Evolutionary conservation across 345 rosid genomes (phyloP).

Genomic region (Camelina sativa): DNA sequence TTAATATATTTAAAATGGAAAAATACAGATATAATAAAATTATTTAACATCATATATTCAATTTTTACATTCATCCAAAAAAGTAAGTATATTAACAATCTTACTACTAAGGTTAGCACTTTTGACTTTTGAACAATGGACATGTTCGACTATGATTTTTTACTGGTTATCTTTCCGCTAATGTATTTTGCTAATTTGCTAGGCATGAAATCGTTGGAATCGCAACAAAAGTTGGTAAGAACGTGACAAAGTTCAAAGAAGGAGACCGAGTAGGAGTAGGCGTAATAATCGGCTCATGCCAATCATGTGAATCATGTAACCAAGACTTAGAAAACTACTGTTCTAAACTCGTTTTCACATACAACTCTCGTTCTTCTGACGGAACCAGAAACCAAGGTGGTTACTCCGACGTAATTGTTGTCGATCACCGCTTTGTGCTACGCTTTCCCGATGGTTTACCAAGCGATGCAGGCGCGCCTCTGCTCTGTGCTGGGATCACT

Average conservation of each 20-base stretch:
- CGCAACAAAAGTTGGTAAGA: conserved; percentile 59
- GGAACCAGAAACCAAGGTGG: conserved; percentile 65
- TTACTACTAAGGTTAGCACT: too few species aligned
- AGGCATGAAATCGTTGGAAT: conserved; percentile 68
- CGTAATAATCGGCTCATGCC: conserved; percentile 57
- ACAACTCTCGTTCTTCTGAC: conserved; percentile 45
- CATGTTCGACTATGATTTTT: neutral
- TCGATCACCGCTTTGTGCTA: conserved; percentile 57
- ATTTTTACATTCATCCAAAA: neutral
- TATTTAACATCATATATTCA: neutral
- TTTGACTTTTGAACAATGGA: too few species aligned
- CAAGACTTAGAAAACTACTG: conserved; percentile 63
- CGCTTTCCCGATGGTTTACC: conserved; percentile 57
- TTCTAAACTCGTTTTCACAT: conserved; percentile 47
- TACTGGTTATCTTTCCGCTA: neutral
- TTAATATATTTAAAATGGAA: neutral
- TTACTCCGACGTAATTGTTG: conserved; percentile 59
- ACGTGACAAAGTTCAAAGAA: conserved; percentile 57
- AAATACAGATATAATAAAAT: neutral
- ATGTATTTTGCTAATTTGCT: conserved; percentile 14
- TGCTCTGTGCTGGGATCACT: conserved; percentile 76
- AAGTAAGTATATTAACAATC: too few species aligned
- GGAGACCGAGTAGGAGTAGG: conserved; percentile 71
- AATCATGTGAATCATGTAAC: conserved; percentile 52
- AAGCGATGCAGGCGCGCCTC: conserved; percentile 62